Percentiles rank a stretch among this genome's conserved stretches.
Conservation (phyloP, 768 basidiomycete species). For the Mycena alexandri region DNA sequence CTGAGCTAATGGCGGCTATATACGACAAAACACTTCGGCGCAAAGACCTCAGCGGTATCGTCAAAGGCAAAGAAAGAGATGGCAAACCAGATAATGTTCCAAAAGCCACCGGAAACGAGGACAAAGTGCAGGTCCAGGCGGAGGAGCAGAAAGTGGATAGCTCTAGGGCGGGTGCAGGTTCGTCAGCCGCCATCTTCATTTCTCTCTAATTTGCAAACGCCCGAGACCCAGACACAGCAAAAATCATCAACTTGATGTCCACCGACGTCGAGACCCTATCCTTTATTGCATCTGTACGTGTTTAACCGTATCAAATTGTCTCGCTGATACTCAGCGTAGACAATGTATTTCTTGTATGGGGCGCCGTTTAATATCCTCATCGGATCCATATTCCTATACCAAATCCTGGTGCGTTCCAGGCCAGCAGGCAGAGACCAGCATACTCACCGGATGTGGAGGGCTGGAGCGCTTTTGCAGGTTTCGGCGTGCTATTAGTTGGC, state of each 20-base stretch:
- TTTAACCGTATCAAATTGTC: not conserved
- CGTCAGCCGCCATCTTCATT: not conserved
- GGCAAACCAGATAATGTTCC: too few relatives aligned
- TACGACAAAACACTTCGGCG: conserved; percentile 17
- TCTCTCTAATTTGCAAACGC: too few relatives aligned
- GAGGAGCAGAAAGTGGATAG: conserved; percentile 55
- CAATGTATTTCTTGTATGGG: conserved; percentile 15
- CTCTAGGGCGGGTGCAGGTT: conserved; percentile 75
- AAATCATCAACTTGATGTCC: conserved; percentile 93
- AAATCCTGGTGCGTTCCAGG: conserved; percentile 59
- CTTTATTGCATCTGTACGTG: conserved; percentile 50
- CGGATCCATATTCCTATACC: conserved; percentile 27
- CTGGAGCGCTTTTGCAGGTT: conserved; percentile 81
- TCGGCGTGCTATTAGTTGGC: conserved; percentile 71
- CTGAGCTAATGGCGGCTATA: conserved; percentile 18
- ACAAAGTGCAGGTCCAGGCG: not conserved
- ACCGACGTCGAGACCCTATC: conserved; percentile 69
- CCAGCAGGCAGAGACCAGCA: too few relatives aligned
- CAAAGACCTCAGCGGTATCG: conserved; percentile 15
- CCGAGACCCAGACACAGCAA: conserved; percentile 70
- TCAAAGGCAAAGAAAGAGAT: not conserved
- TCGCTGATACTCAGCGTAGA: not conserved
- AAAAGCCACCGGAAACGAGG: not conserved
- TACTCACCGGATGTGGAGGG: conserved; percentile 45
- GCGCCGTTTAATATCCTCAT: conserved; percentile 31